These are phyloP conservation scores for Metschnikowia orientalis DNA, from an alignment of 805 yeast species.

Conservation along the genomic window DNA sequence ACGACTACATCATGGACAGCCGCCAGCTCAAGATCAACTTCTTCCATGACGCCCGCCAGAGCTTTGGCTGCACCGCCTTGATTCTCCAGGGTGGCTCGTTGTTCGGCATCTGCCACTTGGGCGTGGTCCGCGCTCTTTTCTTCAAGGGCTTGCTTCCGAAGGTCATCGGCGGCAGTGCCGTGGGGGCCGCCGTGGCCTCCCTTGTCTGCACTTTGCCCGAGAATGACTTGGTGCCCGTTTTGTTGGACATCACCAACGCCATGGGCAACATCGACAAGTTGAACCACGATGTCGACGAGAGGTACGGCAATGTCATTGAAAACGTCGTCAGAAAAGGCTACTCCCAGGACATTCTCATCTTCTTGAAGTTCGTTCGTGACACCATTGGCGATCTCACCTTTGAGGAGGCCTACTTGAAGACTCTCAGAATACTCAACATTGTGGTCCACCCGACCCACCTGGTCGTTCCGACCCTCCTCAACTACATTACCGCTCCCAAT, in stretches of 20 bases:
- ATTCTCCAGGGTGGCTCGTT: slow-evolving; percentile 92
- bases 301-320: slow-evolving; percentile 67
- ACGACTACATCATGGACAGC: slow-evolving; percentile 39
- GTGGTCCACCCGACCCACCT: slow-evolving; percentile 77
- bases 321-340: slow-evolving; percentile 76
- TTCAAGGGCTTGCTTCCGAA: slow-evolving; percentile 73
- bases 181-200: slow-evolving; percentile 91
- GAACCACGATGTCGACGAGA: slow-evolving; percentile 52
- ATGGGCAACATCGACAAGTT: slow-evolving; percentile 43
- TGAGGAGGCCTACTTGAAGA: slow-evolving; percentile 82
- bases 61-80: slow-evolving; percentile 87
- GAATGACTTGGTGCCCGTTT: slow-evolving; percentile 53
- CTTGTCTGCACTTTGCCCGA: slow-evolving; percentile 71
- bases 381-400: slow-evolving; percentile 82
- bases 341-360: slow-evolving; percentile 77
- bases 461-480: slow-evolving; percentile 67
- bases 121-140: slow-evolving; percentile 83
- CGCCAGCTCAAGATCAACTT: slow-evolving; percentile 64
- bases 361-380: slow-evolving; percentile 71
- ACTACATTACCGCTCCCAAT: slow-evolving; percentile 91
- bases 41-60: slow-evolving; percentile 80
- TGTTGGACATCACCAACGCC: slow-evolving; percentile 35
- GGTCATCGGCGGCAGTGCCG: slow-evolving; percentile 86
- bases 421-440: slow-evolving; percentile 77
- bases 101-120: slow-evolving; percentile 90